Evolutionary conservation across 106 monocot genomes (phyloP), one percentile per base, ranked within the genome.

Genomic region (Posidonia australis): DNA sequence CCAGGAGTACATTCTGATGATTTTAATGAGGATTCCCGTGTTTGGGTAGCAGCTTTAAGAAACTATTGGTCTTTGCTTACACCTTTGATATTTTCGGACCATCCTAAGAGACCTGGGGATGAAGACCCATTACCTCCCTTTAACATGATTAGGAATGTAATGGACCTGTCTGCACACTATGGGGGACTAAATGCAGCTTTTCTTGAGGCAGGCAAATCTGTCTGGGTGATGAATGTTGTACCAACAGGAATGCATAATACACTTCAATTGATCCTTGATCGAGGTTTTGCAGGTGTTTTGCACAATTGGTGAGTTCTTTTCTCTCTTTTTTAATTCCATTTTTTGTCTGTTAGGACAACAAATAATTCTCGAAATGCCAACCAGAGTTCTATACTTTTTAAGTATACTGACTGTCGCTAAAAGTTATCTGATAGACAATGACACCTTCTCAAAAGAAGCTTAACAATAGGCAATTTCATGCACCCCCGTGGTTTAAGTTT

Each of bases 221-320:
- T 60, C 18, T 76, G 76, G 76, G 76, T 76, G 63, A 76, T 76
- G 76, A 76, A 76, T 76, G 76, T 76, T 54, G 69, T 76, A 26
- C 69, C 76, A 4, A 70, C 46, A 17, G 49, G 54, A 60, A 54
- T 56, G 31, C 54, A 49, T 5, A 56, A 76, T 62, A 70, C 76
- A 36, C 76, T 76, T 57, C 63, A 63, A 29, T 57, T 76, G 22
- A 70, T 76, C n/a, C 66, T 76, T 46, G 68, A 76, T 57, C 68
- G 76, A 55, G 76, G 76, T 29, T 76, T 76, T 46, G 42, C 64
- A 13, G 76, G 76, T 46, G 69, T 76, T 57, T 57, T 69, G 46
- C 76, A 76, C 36, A 63, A 76, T 49, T 76, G 76, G 76, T 76
- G 63, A 44, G 26, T 68, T 59, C 32, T 24, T 32, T 23, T 59